These are phyloP conservation scores for Volutella citrinella DNA, from an alignment of 2,329 filamentous ascomycete species.

Conservation along the genomic window DNA sequence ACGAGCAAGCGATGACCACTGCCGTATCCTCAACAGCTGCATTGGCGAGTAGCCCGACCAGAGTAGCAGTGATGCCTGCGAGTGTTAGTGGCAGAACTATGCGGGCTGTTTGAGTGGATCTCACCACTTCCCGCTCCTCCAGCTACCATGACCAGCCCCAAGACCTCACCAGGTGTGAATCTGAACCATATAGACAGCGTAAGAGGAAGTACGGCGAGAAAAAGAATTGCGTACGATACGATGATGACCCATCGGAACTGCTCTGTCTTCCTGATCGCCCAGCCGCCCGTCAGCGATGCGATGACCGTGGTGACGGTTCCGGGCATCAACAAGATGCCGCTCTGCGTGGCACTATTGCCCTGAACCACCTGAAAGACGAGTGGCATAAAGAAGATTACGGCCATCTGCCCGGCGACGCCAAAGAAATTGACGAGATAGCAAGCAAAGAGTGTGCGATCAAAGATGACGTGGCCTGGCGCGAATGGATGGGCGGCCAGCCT, in stretches of 20 bases:
- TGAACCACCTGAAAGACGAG: constrained; percentile 75
- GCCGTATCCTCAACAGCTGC: constrained; percentile 65
- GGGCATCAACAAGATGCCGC: constrained; percentile 66
- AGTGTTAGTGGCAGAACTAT: too few relatives aligned
- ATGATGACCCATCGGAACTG: constrained; percentile 70
- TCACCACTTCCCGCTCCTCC: constrained; percentile 37
- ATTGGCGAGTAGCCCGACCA: constrained; percentile 71
- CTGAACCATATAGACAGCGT: constrained; percentile 49
- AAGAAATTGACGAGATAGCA: constrained; percentile 74
- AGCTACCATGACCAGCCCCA: constrained; percentile 52
- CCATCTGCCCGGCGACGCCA: constrained; percentile 55
- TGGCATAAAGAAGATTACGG: constrained; percentile 69
- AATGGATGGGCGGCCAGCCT: constrained; percentile 69
- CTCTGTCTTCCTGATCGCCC: constrained; percentile 67
- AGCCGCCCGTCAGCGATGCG: constrained; percentile 63
- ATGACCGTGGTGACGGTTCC: constrained; percentile 59
- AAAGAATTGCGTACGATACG: constrained; percentile 49
- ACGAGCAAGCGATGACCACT: constrained; percentile 74
- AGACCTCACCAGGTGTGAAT: constrained; percentile 49
- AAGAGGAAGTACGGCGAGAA: constrained; percentile 53
- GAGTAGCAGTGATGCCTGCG: constrained; percentile 64
- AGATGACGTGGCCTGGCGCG: constrained; percentile 70
- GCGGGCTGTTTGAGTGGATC: too few relatives aligned
- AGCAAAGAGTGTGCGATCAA: constrained; percentile 63
- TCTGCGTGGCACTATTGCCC: constrained; percentile 58